These are phyloP conservation scores for Calonectria leucothoes DNA, from an alignment of 2,329 filamentous ascomycete species.

Conservation along the genomic window DNA sequence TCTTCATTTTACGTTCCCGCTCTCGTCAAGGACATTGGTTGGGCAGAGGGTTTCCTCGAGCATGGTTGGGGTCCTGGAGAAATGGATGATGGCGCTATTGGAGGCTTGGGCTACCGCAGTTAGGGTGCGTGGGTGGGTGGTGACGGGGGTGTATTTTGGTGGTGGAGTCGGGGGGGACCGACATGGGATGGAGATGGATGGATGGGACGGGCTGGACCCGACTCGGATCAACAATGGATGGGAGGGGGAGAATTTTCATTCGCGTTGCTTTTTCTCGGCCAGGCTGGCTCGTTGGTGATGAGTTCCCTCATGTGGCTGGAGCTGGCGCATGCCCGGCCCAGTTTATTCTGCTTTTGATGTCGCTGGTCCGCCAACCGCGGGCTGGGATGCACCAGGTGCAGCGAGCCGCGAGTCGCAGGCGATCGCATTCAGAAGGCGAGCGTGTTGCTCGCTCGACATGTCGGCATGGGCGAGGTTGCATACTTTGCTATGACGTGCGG, in stretches of 20 bases:
- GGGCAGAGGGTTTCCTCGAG: neutral
- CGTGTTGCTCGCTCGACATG: neutral
- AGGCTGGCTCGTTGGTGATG: slow-evolving; percentile 9
- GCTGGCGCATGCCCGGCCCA: slow-evolving; percentile 16
- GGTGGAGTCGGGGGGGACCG: slow-evolving; percentile 2
- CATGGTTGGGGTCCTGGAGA: slow-evolving; percentile 1
- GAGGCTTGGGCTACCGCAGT: slow-evolving; percentile 8
- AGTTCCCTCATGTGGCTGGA: slow-evolving; percentile 21
- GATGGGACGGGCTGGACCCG: neutral
- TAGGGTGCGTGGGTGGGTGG: neutral
- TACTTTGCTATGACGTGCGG: neutral
- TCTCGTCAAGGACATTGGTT: slow-evolving; percentile 1
- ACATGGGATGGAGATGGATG: neutral
- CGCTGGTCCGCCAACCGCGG: slow-evolving; percentile 26
- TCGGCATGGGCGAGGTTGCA: neutral
- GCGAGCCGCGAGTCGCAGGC: slow-evolving; percentile 17
- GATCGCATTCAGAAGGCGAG: neutral
- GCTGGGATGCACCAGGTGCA: neutral
- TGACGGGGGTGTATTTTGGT: neutral
- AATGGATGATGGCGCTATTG: slow-evolving; percentile 19
- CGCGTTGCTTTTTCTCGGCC: slow-evolving; percentile 17
- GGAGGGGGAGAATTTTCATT: neutral
- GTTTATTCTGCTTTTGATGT: slow-evolving; percentile 26
- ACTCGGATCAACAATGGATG: neutral
- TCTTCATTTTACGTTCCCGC: slow-evolving; percentile 41